Evolutionary conservation across 2,329 filamentous ascomycete genomes (phyloP).

Genomic region (Epichloe gansuensis): DNA sequence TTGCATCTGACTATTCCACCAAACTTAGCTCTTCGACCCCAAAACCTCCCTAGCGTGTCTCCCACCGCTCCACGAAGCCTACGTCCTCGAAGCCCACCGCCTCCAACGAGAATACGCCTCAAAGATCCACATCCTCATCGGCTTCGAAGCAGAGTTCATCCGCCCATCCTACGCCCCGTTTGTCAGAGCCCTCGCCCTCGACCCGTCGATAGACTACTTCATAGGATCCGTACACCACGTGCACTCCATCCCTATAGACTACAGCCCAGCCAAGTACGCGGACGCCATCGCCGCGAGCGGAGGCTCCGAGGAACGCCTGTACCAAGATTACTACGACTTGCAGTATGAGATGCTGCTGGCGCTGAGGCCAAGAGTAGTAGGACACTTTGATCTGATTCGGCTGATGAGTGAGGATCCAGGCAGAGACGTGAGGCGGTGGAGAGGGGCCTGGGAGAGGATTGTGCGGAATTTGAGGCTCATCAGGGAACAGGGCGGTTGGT

Average conservation of each 20-base stretch:
- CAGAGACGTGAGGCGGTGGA: conserved; percentile 44
- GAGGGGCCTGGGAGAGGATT: conserved; percentile 60
- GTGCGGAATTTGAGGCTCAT: conserved; percentile 63
- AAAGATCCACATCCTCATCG: conserved; percentile 70
- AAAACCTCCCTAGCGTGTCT: conserved; percentile 36
- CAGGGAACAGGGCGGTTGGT: conserved; percentile 60
- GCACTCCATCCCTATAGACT: conserved; percentile 79
- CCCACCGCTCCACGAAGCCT: conserved; percentile 51
- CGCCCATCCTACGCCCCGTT: conserved; percentile 48
- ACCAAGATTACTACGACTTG: conserved; percentile 75
- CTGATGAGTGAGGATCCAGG: conserved; percentile 62
- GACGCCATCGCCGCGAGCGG: conserved; percentile 23
- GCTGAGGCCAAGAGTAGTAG: conserved; percentile 66
- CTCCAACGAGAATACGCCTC: conserved; percentile 57
- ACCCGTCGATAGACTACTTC: conserved; percentile 70
- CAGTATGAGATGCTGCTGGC: conserved; percentile 70
- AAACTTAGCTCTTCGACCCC: conserved; percentile 35
- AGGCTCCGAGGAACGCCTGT: conserved; percentile 58
- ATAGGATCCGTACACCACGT: conserved; percentile 90
- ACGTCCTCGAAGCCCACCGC: conserved; percentile 61
- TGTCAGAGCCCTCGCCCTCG: conserved; percentile 48
- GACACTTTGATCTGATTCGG: conserved; percentile 87
- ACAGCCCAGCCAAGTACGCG: conserved; percentile 55
- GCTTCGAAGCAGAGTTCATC: conserved; percentile 92
- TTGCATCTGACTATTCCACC: neutral